A percentile compares a stretch with the other conserved stretches of the same genome.
Evolutionary conservation across 2,329 filamentous ascomycete species (phyloP).

Genomic region (Cladosporium phlei): DNA sequence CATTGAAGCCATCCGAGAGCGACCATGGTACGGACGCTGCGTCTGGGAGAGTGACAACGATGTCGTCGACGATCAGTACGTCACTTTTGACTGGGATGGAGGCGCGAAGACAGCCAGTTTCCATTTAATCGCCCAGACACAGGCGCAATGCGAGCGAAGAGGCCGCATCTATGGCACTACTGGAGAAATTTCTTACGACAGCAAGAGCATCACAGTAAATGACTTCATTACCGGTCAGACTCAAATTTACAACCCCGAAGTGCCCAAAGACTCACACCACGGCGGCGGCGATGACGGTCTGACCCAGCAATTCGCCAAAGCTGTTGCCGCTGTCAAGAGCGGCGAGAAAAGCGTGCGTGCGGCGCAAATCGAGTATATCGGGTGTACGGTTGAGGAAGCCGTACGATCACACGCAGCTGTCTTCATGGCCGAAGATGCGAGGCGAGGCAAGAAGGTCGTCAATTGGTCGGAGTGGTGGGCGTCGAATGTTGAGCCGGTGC

Average conservation of each 20-base stretch:
- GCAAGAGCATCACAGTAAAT: slow-evolving; percentile 67
- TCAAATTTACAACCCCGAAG: slow-evolving; percentile 55
- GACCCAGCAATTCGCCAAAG: slow-evolving; percentile 74
- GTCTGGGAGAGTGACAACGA: slow-evolving; percentile 92
- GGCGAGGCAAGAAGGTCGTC: slow-evolving; percentile 63
- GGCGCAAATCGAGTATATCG: slow-evolving; percentile 72
- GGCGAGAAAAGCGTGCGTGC: slow-evolving; percentile 59
- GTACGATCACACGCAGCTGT: slow-evolving; percentile 89
- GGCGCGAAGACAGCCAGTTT: slow-evolving; percentile 80
- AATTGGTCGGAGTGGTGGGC: slow-evolving; percentile 76
- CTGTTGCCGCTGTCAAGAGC: slow-evolving; percentile 74
- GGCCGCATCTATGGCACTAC: slow-evolving; percentile 80
- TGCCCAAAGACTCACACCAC: slow-evolving; percentile 49
- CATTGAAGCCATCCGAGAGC: slow-evolving; percentile 42
- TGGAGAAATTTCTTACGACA: slow-evolving; percentile 85
- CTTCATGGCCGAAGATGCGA: slow-evolving; percentile 88
- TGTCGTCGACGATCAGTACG: slow-evolving; percentile 87
- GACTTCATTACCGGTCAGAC: slow-evolving; percentile 60
- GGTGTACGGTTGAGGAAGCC: slow-evolving; percentile 79
- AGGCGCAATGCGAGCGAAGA: slow-evolving; percentile 79
- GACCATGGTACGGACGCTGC: slow-evolving; percentile 82
- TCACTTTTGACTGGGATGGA: slow-evolving; percentile 76
- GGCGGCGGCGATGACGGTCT: slow-evolving; percentile 79
- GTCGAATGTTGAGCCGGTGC: slow-evolving; percentile 41
- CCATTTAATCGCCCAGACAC: slow-evolving; percentile 90